Evolutionary conservation across 768 basidiomycete genomes (phyloP).

Genomic region (Exidia glandulosa): DNA sequence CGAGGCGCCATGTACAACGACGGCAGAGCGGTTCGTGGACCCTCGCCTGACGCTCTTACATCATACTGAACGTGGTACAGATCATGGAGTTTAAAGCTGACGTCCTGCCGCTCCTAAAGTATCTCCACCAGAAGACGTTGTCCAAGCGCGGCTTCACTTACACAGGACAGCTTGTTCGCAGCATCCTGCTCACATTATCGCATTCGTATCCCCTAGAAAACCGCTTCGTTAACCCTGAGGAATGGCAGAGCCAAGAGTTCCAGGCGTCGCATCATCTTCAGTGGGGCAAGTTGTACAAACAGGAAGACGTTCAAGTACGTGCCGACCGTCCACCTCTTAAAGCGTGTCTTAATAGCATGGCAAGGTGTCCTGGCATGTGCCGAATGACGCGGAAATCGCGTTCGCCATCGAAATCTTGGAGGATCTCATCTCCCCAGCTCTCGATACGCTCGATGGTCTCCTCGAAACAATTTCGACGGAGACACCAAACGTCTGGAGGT

Average conservation of each 20-base stretch:
- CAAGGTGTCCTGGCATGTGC: slow-evolving; percentile 71
- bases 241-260: slow-evolving; percentile 68
- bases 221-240: slow-evolving; percentile 66
- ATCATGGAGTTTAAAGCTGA: slow-evolving; percentile 52
- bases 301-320: slow-evolving; percentile 57
- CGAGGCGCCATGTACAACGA: slow-evolving; percentile 71
- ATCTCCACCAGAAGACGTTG: slow-evolving; percentile 58
- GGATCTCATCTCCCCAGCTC: slow-evolving; percentile 53
- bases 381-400: slow-evolving; percentile 55
- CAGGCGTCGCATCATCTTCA: slow-evolving; percentile 52
- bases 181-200: slow-evolving; percentile 60
- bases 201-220: slow-evolving; percentile 76
- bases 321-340: background rate
- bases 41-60: background rate
- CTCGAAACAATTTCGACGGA: slow-evolving; percentile 36
- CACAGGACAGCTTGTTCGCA: slow-evolving; percentile 66
- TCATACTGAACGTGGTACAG: slow-evolving; percentile 23
- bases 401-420: slow-evolving; percentile 62
- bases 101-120: slow-evolving; percentile 45
- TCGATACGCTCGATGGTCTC: slow-evolving; percentile 44
- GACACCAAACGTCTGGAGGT: slow-evolving; percentile 6
- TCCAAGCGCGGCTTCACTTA: slow-evolving; percentile 78
- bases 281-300: slow-evolving; percentile 72
- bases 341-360: background rate
- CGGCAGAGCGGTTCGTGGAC: slow-evolving; percentile 48